These are phyloP conservation scores for Claviceps sp. DNA, from an alignment of 2,329 filamentous ascomycete genomes.

Conservation along the genomic window DNA sequence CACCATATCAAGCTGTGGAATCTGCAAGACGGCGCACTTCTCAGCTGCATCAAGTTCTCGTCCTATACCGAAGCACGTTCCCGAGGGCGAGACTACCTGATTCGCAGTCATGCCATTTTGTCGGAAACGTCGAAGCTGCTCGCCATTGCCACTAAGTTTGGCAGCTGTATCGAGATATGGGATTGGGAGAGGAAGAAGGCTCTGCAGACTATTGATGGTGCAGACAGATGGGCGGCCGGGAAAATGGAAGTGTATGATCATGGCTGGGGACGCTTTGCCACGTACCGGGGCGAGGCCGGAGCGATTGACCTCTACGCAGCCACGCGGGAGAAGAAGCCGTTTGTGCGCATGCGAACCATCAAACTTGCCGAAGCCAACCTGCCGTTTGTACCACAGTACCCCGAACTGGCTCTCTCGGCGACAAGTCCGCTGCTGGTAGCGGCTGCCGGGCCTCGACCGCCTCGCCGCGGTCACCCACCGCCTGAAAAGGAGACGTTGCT, in stretches of 20 bases:
- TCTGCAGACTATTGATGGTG: constrained; percentile 23
- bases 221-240: constrained; percentile 25
- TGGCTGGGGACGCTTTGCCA: constrained; percentile 20
- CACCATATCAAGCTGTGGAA: constrained; percentile 88
- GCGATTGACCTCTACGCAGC: constrained; percentile 21
- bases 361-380: constrained; percentile 21
- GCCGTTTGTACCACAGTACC: constrained; percentile 24
- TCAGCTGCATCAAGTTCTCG: constrained; percentile 29
- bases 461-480: constrained; percentile 22
- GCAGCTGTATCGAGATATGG: constrained; percentile 25
- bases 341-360: constrained; percentile 21
- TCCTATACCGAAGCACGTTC: constrained; percentile 25
- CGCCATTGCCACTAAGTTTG: constrained; percentile 26
- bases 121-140: constrained; percentile 25
- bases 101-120: constrained; percentile 28
- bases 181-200: constrained; percentile 26
- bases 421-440: constrained; percentile 25
- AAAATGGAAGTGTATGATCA: constrained; percentile 22
- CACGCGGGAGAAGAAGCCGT: constrained; percentile 22
- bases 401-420: constrained; percentile 25
- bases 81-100: constrained; percentile 27
- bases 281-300: constrained; percentile 20
- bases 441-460: constrained; percentile 25
- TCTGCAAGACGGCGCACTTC: constrained; percentile 63
- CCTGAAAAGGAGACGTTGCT: constrained; percentile 24